Evolutionary conservation across 192 early-diverging fungal species (phyloP), one percentile per base, ranked within the genome.

Genomic region (Obelidium mucronatum): DNA sequence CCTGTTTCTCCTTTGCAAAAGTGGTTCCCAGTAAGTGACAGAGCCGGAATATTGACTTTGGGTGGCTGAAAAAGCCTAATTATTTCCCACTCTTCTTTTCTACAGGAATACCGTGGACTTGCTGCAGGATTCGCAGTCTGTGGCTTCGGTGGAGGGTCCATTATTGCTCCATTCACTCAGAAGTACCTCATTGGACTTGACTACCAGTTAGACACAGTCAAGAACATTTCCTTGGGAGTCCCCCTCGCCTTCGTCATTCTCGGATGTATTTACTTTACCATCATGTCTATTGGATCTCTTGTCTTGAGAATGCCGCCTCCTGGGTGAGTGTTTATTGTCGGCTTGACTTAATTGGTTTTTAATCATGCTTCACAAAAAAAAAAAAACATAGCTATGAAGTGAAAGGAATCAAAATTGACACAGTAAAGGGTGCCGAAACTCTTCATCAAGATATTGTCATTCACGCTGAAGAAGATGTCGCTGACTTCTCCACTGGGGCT

Each of bases 91-190:
- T 48, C 44, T 48, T 6, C 44, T 48, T 48, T 15, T 15, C 44
- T 19, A 48, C 44, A 48, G 55, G 55, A 88, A 34, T 78, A 86
- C 31, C 92, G 93, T 31, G 93, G 93, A 22, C 72, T 93, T 62
- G 90, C 93, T 3, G 89, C 91, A 5, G 93, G 92, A 22, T 80
- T 92, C 56, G 93, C 93, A 1, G 92, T 93, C 54, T 90, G 90
- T 68, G 93, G 92, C 26, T 94, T 94, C 73, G 93, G 93, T 17
- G 88, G 85, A 64, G 93, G 93, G 0, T 83, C 88, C 0, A 90
- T 92, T 58, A 90, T 90, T 19, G 86, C 91, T 33, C 90, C 90
- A 56, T 91, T 86, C 71, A 80, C 91, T 8, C 91, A 91, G 26
- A 76, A 79, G 15, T 81, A 75, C 63, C 82, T 94, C 0, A 74